phyloP scores from a whole-genome alignment of 1,284 basidiomycete genomes.

The Sporisorium graminicola region DNA sequence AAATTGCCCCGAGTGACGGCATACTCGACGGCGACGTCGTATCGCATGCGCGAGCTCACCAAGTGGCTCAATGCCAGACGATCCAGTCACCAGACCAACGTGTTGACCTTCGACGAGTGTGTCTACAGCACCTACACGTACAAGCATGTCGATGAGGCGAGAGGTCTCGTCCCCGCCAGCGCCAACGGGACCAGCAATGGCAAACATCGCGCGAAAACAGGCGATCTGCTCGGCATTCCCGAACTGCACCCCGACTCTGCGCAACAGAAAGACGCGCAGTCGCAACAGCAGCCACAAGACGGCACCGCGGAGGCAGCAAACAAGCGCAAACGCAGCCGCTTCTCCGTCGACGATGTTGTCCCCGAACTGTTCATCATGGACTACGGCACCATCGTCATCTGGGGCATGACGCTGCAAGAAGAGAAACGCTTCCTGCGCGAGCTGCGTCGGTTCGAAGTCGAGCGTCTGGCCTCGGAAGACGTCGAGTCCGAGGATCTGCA shows the following conservation, averaged over 20 bases:
- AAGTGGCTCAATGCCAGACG: constrained; percentile 87
- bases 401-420: constrained; percentile 94
- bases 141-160: constrained; percentile 62
- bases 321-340: constrained; percentile 43
- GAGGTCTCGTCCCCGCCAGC: constrained; percentile 37
- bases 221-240: constrained; percentile 65
- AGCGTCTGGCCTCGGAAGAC: constrained; percentile 75
- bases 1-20: constrained; percentile 93
- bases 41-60: constrained; percentile 85
- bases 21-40: constrained; percentile 94
- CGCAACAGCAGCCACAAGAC: constrained; percentile 32
- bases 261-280: constrained; percentile 10
- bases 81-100: constrained; percentile 80
- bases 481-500: constrained; percentile 94
- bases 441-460: constrained; percentile 87
- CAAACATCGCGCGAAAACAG: constrained; percentile 48
- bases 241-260: constrained; percentile 45
- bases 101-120: constrained; percentile 68
- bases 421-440: constrained; percentile 89
- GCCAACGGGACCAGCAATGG: constrained; percentile 18
- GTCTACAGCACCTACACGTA: constrained; percentile 69
- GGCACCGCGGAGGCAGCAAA: constrained; percentile 11
- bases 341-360: constrained; percentile 53
- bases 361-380: constrained; percentile 81
- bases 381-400: constrained; percentile 93